A percentile compares a stretch with the other conserved stretches of the same genome.
Conservation (phyloP, 192 early-diverging fungal species). For the Rhizoclosmatium sp. region DNA sequence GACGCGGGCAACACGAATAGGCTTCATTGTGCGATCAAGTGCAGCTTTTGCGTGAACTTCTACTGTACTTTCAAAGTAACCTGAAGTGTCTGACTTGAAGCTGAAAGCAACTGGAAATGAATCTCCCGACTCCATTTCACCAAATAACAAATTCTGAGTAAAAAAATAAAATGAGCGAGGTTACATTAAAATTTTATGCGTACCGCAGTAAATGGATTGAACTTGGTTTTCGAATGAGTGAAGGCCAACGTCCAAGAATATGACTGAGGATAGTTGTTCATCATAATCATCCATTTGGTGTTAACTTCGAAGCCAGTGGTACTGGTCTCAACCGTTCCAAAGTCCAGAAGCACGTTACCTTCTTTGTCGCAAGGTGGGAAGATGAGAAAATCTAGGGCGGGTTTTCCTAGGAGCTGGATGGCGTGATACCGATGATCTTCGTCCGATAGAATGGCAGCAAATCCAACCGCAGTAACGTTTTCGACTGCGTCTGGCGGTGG, state of each 20-base stretch:
- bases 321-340: constrained; percentile 59
- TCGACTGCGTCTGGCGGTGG: constrained; percentile 54
- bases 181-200: not conserved
- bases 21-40: constrained; percentile 51
- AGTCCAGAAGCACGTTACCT: constrained; percentile 58
- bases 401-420: constrained; percentile 56
- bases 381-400: constrained; percentile 50
- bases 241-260: constrained; percentile 66
- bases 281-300: constrained; percentile 54
- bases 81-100: constrained; percentile 56
- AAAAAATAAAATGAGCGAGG: not conserved
- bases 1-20: constrained; percentile 49
- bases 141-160: constrained; percentile 46
- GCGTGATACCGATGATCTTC: constrained; percentile 54
- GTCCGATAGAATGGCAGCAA: constrained; percentile 54
- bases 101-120: constrained; percentile 58
- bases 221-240: constrained; percentile 48
- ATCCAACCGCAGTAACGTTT: constrained; percentile 52
- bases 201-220: constrained; percentile 57
- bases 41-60: constrained; percentile 61
- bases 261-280: constrained; percentile 51
- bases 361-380: constrained; percentile 50
- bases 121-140: constrained; percentile 57
- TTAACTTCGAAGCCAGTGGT: constrained; percentile 45
- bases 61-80: constrained; percentile 57